Percentiles rank a stretch among this genome's conserved stretches.
Evolutionary conservation across 2,329 filamentous ascomycete genomes (phyloP).

Genomic region (Aspergillus sp.): DNA sequence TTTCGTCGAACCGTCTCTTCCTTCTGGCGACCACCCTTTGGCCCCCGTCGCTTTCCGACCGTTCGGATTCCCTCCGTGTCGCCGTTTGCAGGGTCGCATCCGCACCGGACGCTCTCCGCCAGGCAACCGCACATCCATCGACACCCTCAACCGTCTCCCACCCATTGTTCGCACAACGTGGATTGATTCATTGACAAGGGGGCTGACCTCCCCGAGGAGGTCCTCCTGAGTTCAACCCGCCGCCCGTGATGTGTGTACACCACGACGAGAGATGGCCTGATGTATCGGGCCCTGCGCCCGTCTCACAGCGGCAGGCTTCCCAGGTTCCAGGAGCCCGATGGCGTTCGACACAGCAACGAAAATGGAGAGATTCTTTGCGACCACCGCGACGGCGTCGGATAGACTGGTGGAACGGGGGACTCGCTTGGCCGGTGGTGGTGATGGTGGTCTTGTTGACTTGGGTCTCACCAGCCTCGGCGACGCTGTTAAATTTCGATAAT

Average conservation of each 20-base stretch:
- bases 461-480: slow-evolving; percentile 55
- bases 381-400: slow-evolving; percentile 14
- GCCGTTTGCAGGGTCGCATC: background rate
- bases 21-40: background rate
- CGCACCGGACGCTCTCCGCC: background rate
- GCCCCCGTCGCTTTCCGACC: background rate
- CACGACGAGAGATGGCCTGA: slow-evolving; percentile 21
- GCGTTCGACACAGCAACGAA: slow-evolving; percentile 12
- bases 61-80: background rate
- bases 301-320: slow-evolving; percentile 10
- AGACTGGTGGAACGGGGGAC: slow-evolving; percentile 10
- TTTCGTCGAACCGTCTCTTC: background rate
- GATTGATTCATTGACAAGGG: slow-evolving; percentile 34
- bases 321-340: slow-evolving; percentile 6
- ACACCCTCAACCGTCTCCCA: background rate
- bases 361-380: slow-evolving; percentile 22
- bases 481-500: slow-evolving; percentile 75
- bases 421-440: slow-evolving; percentile 18
- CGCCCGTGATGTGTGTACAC: slow-evolving; percentile 30
- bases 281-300: slow-evolving; percentile 7
- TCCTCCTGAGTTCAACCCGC: slow-evolving; percentile 31
- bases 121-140: background rate
- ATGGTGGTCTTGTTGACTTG: slow-evolving; percentile 13
- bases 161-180: slow-evolving; percentile 28
- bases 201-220: slow-evolving; percentile 42